These are phyloP conservation scores for Colletotrichum theobromicola DNA, from an alignment of 2,329 filamentous ascomycete species.

Conservation along the genomic window DNA sequence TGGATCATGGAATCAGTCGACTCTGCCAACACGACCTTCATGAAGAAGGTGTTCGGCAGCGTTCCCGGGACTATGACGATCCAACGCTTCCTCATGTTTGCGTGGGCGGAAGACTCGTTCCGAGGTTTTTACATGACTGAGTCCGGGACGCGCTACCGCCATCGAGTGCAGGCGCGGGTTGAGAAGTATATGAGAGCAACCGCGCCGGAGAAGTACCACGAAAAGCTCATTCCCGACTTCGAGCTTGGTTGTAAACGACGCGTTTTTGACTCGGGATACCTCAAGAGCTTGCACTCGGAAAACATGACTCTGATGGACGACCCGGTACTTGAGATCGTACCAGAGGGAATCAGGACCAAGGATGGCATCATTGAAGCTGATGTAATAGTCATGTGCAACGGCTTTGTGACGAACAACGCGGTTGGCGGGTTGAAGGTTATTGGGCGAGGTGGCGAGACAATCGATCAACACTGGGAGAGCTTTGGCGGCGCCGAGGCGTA, in stretches of 20 bases:
- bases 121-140: slow-evolving; percentile 40
- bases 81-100: slow-evolving; percentile 47
- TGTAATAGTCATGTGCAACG: slow-evolving; percentile 66
- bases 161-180: slow-evolving; percentile 38
- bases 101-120: slow-evolving; percentile 39
- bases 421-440: slow-evolving; percentile 57
- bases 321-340: slow-evolving; percentile 51
- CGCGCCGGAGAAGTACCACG: slow-evolving; percentile 65
- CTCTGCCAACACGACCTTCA: slow-evolving; percentile 14
- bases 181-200: slow-evolving; percentile 46
- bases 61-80: slow-evolving; percentile 51
- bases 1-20: slow-evolving; percentile 44
- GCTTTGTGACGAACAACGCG: slow-evolving; percentile 62
- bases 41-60: slow-evolving; percentile 41
- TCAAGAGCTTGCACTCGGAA: slow-evolving; percentile 53
- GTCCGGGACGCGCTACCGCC: slow-evolving; percentile 32
- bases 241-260: slow-evolving; percentile 68
- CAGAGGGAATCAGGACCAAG: slow-evolving; percentile 39
- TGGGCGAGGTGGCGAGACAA: slow-evolving; percentile 52
- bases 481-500: slow-evolving; percentile 69
- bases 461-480: slow-evolving; percentile 61
- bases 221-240: slow-evolving; percentile 67
- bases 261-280: slow-evolving; percentile 63
- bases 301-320: slow-evolving; percentile 54
- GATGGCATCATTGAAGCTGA: slow-evolving; percentile 56